Evolutionary conservation across 176 grass and related monocot genomes (phyloP).

Genomic region (Cenchrus purpureus): DNA sequence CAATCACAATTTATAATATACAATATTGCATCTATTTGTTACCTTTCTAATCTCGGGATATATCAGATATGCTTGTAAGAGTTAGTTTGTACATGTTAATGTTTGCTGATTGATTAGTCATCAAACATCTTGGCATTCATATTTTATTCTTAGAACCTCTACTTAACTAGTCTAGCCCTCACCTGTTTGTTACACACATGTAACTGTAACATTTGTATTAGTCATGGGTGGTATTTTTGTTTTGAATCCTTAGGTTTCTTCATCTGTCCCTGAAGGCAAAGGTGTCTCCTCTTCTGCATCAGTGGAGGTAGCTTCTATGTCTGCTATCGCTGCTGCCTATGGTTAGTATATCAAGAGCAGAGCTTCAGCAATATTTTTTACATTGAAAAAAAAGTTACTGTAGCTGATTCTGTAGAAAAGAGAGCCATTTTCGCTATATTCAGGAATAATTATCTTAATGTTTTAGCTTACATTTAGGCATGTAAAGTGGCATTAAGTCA

Average conservation of each 20-base stretch:
- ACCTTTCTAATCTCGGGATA: slow-evolving; percentile 9
- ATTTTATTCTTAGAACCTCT: not conserved
- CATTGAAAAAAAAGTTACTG: not conserved
- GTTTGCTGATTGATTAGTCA: not conserved
- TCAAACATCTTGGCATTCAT: not conserved
- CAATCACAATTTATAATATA: slow-evolving; percentile 25
- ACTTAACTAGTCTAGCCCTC: not conserved
- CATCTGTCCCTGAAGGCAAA: slow-evolving; percentile 97
- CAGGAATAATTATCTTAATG: not conserved
- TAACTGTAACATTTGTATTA: not conserved
- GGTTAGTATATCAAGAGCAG: slow-evolving; percentile 48
- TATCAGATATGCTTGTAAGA: not conserved
- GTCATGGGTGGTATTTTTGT: slow-evolving; percentile 2
- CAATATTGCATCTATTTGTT: slow-evolving; percentile 22
- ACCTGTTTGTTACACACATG: not conserved
- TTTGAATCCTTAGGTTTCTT: slow-evolving; percentile 74
- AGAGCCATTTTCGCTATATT: not conserved
- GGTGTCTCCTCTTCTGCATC: slow-evolving; percentile 98
- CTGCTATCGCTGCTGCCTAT: slow-evolving; percentile 81
- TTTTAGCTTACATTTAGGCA: slow-evolving; percentile 34
- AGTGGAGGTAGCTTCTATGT: slow-evolving; percentile 94
- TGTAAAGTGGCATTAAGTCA: slow-evolving; percentile 28
- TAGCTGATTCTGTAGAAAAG: not conserved
- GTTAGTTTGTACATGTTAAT: not conserved
- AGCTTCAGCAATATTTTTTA: not conserved